Evolutionary conservation across 73 alveolate species (phyloP).

Genomic region (Effrenium voratum): DNA sequence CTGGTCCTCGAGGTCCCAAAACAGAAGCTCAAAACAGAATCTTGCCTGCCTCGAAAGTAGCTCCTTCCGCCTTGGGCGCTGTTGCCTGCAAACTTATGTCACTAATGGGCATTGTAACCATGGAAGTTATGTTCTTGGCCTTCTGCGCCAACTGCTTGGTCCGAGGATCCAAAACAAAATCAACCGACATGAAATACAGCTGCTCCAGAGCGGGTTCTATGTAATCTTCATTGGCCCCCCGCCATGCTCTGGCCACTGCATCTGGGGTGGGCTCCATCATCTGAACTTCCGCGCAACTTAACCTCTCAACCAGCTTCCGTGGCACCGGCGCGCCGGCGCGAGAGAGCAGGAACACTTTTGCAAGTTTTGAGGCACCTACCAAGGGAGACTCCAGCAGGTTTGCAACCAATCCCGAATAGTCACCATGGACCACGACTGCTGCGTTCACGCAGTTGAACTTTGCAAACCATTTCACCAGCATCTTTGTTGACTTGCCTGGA

Average conservation of each 20-base stretch:
- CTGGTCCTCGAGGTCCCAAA: too few relatives aligned
- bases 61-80: background rate
- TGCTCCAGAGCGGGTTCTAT: constrained; percentile 6
- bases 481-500: constrained; percentile 34
- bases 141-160: constrained; percentile 59
- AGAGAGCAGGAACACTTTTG: constrained; percentile 9
- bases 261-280: background rate
- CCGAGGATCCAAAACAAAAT: constrained; percentile 23
- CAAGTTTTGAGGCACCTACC: constrained; percentile 1
- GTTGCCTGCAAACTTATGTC: constrained; percentile 30
- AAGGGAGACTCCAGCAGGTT: background rate
- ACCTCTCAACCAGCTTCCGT: constrained; percentile 15
- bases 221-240: background rate
- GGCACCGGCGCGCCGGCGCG: background rate
- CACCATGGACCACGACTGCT: constrained; percentile 20
- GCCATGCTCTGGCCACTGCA: constrained; percentile 3
- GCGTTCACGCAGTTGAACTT: constrained; percentile 49
- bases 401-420: constrained; percentile 28
- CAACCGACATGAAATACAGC: constrained; percentile 29
- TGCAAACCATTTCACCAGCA: constrained; percentile 53
- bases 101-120: constrained; percentile 42
- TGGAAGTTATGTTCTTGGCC: constrained; percentile 29
- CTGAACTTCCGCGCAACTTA: background rate
- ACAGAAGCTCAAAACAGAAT: too few relatives aligned
- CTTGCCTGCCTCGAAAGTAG: background rate